Conservation (phyloP, 2,329 filamentous ascomycete genomes). For the Eutypella sp. region DNA sequence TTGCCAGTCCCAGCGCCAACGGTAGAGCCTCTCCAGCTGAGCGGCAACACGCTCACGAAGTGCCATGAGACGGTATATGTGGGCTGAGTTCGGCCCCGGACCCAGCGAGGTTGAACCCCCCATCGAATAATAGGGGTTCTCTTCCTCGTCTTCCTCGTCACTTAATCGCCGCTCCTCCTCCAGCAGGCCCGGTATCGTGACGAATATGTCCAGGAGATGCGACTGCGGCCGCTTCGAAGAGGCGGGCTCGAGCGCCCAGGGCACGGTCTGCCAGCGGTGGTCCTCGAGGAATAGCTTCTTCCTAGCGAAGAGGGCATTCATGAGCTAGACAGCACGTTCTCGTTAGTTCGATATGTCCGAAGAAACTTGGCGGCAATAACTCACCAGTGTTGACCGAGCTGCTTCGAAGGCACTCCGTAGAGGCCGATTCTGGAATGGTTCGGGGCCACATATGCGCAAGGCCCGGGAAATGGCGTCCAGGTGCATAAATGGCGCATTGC, state of each 20-base stretch:
- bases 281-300: constrained; percentile 13
- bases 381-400: constrained; percentile 13
- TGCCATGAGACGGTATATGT: neutral
- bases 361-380: neutral
- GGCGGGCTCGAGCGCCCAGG: constrained; percentile 9
- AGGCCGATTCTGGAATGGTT: constrained; percentile 12
- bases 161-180: constrained; percentile 7
- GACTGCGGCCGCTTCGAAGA: constrained; percentile 13
- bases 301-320: constrained; percentile 11
- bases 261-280: constrained; percentile 10
- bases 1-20: constrained; percentile 16
- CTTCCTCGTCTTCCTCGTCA: neutral
- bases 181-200: constrained; percentile 13
- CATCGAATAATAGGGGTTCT: neutral
- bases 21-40: constrained; percentile 13
- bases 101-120: neutral
- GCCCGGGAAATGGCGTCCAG: constrained; percentile 11
- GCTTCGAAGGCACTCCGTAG: constrained; percentile 14
- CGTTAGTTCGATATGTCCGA: neutral
- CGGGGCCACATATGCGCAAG: constrained; percentile 10
- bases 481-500: constrained; percentile 9
- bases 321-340: constrained; percentile 3
- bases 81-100: too few relatives aligned
- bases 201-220: constrained; percentile 11
- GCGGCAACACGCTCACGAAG: constrained; percentile 4